Evolutionary conservation across 768 basidiomycete genomes (phyloP).

Genomic region (Lactifluus volemus): DNA sequence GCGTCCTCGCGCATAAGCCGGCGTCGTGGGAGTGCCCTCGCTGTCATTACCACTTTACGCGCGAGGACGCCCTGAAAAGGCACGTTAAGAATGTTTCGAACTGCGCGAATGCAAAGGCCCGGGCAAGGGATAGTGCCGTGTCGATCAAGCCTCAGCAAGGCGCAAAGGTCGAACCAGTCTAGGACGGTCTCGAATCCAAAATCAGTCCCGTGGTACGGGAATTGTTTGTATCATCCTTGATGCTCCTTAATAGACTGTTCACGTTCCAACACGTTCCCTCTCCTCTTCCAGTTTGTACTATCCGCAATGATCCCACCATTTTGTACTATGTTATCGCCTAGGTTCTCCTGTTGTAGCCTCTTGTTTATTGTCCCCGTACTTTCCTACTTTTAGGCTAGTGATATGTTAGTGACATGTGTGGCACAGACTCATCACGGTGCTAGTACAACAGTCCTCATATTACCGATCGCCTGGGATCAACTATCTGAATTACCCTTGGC

Average conservation of each 20-base stretch:
- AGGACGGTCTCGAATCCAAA: background rate
- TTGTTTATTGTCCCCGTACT: background rate
- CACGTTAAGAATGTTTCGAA: conserved; percentile 12
- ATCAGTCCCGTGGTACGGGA: background rate
- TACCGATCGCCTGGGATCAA: background rate
- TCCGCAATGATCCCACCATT: background rate
- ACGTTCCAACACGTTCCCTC: background rate
- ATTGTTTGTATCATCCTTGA: background rate
- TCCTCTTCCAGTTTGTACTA: background rate
- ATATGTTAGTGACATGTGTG: background rate
- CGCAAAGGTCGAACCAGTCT: background rate
- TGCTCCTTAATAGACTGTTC: background rate
- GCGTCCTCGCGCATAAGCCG: conserved; percentile 9
- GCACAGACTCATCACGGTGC: background rate
- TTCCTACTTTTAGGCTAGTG: background rate
- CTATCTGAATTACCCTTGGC: background rate
- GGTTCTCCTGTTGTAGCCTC: background rate
- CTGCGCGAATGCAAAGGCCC: background rate
- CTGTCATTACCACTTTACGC: conserved; percentile 15
- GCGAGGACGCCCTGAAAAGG: conserved; percentile 19
- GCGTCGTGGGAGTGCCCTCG: conserved; percentile 11
- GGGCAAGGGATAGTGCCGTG: background rate
- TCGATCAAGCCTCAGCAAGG: background rate
- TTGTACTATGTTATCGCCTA: background rate
- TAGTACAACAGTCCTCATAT: background rate